Evolutionary conservation across 257 asterid genomes (phyloP).

Genomic region (Anisodus acutangulus): DNA sequence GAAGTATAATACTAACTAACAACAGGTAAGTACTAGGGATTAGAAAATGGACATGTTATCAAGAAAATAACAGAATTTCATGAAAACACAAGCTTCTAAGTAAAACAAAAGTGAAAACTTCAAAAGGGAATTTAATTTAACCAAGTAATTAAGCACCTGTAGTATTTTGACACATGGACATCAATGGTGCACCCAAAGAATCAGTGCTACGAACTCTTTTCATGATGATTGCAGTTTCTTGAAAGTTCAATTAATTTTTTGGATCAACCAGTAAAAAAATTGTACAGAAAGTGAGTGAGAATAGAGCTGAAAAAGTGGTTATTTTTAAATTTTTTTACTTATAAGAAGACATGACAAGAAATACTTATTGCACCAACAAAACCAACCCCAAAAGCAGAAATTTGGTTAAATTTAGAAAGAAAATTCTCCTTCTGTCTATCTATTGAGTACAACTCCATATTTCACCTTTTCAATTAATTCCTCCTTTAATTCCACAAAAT

Average conservation of each 20-base stretch:
- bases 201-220: conserved; percentile 75
- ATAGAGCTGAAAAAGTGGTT: not conserved
- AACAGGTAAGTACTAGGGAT: not conserved
- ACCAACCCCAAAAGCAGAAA: conserved; percentile 65
- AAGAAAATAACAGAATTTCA: not conserved
- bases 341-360: conserved; percentile 38
- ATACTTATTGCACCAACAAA: conserved; percentile 45
- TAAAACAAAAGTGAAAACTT: conserved; percentile 1
- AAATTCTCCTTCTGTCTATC: conserved; percentile 43
- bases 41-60: conserved; percentile 42
- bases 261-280: not conserved
- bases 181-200: conserved; percentile 71
- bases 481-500: not conserved
- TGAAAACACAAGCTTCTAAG: conserved; percentile 20
- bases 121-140: not conserved
- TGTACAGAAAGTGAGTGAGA: conserved; percentile 23
- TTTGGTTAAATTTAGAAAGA: conserved; percentile 39
- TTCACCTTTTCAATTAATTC: conserved; percentile 46
- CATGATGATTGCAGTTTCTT: conserved; percentile 54
- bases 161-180: conserved; percentile 81
- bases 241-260: not conserved
- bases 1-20: not conserved
- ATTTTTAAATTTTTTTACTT: not conserved
- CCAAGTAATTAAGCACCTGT: conserved; percentile 59
- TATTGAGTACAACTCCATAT: conserved; percentile 52